phyloP scores from a whole-genome alignment of 352 stramenopile genomes.

The Globisporangium iwayamae region DNA sequence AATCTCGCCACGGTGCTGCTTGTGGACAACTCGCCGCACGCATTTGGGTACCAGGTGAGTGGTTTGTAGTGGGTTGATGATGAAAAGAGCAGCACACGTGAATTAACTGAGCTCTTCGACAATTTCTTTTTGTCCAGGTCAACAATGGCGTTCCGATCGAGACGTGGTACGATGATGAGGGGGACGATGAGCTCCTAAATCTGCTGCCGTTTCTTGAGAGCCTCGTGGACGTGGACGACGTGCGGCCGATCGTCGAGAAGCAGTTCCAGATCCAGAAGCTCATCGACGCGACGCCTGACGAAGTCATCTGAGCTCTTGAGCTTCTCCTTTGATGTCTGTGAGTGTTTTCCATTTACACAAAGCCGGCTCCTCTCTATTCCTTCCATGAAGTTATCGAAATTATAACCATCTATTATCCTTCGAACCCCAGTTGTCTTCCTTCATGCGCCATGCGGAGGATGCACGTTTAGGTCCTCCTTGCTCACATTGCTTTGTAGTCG shows the following conservation, averaged over 20 bases:
- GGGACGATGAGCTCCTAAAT: slow-evolving; percentile 96
- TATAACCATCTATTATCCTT: too few relatives aligned
- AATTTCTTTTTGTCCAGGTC: slow-evolving; percentile 32
- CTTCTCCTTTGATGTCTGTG: slow-evolving; percentile 2
- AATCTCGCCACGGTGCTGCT: slow-evolving; percentile 90
- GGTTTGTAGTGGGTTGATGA: not conserved
- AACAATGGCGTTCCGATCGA: slow-evolving; percentile 99
- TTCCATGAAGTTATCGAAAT: not conserved
- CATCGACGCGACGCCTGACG: slow-evolving; percentile 73
- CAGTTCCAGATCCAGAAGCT: slow-evolving; percentile 92
- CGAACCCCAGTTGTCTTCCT: too few relatives aligned
- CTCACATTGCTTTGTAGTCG: not conserved
- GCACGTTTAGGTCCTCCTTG: too few relatives aligned
- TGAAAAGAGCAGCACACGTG: not conserved
- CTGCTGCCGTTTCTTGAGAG: slow-evolving; percentile 93
- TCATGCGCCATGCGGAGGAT: too few relatives aligned
- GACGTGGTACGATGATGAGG: slow-evolving; percentile 97
- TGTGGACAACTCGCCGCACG: slow-evolving; percentile 98
- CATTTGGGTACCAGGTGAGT: slow-evolving; percentile 95
- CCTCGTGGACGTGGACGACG: slow-evolving; percentile 85
- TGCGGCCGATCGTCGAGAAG: slow-evolving; percentile 84
- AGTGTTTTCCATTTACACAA: not conserved
- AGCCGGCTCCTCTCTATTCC: not conserved
- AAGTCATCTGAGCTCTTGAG: slow-evolving; percentile 26
- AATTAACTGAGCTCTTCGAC: not conserved